phyloP scores from a whole-genome alignment of 768 basidiomycete genomes.

The Xerocomellus amylosporus region DNA sequence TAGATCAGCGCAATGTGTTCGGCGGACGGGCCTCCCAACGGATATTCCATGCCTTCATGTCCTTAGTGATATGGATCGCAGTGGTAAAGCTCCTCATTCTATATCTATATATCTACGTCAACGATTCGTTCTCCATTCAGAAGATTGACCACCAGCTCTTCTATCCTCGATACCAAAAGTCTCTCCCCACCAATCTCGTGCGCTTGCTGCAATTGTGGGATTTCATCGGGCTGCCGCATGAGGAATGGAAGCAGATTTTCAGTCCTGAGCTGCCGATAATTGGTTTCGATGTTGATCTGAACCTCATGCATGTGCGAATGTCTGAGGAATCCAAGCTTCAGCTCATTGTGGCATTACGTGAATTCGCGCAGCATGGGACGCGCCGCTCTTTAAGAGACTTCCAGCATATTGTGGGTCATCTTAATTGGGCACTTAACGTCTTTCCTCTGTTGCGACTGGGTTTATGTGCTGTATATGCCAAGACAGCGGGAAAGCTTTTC shows the following conservation, averaged over 20 bases:
- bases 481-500: conserved; percentile 29
- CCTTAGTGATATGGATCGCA: conserved; percentile 31
- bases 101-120: conserved; percentile 25
- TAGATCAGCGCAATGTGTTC: conserved; percentile 29
- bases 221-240: too few relatives aligned
- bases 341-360: conserved; percentile 12
- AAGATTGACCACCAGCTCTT: neutral
- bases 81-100: conserved; percentile 14
- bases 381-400: conserved; percentile 18
- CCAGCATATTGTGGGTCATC: conserved; percentile 8
- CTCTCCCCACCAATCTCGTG: neutral
- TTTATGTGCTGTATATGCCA: conserved; percentile 34
- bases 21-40: conserved; percentile 17
- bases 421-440: conserved; percentile 25
- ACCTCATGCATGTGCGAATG: conserved; percentile 21
- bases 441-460: conserved; percentile 36
- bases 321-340: conserved; percentile 4
- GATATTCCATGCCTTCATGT: conserved; percentile 33
- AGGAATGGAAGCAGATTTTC: too few relatives aligned
- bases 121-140: conserved; percentile 24
- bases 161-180: neutral
- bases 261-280: neutral
- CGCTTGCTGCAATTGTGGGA: too few relatives aligned
- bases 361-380: conserved; percentile 8
- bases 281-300: conserved; percentile 21